phyloP scores from a whole-genome alignment of 805 yeast species.

The Pichia ethanolica region DNA sequence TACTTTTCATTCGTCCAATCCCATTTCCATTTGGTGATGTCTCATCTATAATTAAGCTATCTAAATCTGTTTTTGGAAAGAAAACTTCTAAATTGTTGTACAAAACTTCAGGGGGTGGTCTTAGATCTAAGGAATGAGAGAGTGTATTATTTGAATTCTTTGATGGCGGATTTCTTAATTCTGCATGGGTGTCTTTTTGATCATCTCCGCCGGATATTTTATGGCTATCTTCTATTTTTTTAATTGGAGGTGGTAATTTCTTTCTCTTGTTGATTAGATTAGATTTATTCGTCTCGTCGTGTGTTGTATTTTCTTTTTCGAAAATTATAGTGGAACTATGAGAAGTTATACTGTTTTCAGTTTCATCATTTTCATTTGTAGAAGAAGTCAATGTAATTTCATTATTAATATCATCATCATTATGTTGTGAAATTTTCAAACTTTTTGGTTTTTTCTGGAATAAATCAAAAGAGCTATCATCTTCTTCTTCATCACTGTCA shows the following conservation, averaged over 20 bases:
- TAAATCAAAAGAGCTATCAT: slow-evolving; percentile 33
- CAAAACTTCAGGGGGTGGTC: slow-evolving; percentile 93
- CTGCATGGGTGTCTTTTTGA: neutral
- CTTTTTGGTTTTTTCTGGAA: slow-evolving; percentile 45
- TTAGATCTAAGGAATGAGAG: slow-evolving; percentile 45
- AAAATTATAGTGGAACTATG: neutral
- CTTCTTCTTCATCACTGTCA: slow-evolving; percentile 20
- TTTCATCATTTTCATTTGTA: neutral
- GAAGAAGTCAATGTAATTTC: neutral
- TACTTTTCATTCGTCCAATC: slow-evolving; percentile 73
- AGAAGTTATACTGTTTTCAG: too few relatives aligned
- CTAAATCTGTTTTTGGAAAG: slow-evolving; percentile 89
- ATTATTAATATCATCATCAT: neutral
- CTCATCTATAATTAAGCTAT: slow-evolving; percentile 79
- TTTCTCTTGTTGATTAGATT: too few relatives aligned
- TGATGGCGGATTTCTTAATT: neutral
- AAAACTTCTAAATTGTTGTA: slow-evolving; percentile 86
- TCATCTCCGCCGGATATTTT: too few relatives aligned
- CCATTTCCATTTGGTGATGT: slow-evolving; percentile 30
- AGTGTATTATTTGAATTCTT: slow-evolving; percentile 12
- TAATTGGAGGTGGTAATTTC: neutral
- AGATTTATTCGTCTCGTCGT: too few relatives aligned
- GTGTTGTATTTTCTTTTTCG: too few relatives aligned
- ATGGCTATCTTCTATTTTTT: neutral
- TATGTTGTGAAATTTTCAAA: neutral